Base-by-base conservation (phyloP, 192 early-diverging fungal species). In the Podila horticola region DNA sequence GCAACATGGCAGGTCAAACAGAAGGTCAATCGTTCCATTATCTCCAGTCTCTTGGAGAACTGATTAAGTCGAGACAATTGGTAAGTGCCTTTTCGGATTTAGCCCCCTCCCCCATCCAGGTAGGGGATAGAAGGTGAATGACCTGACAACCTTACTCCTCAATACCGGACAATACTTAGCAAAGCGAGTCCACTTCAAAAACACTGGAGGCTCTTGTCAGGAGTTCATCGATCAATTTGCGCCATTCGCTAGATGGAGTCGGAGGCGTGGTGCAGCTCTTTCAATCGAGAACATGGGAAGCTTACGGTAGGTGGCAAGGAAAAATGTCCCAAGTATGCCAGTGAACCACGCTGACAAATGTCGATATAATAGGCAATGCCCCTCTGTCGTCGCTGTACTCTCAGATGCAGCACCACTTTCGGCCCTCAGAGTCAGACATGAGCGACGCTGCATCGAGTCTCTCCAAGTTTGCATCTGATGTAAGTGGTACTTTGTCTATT, bases 281-380 rank as follows among this genome's bases (percentile, higher is more conserved):
- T 19, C 76, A 79, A 49, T 79, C 76, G 19, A 72, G 28, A 31
- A 72, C 62, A 4, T 79, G 76, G 76, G 60, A 59, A 8, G 52
- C 69, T 22, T 79, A 68, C 64, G 76, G 76, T 79, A 79, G 8
- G 24, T 19, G 4, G 6, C 11, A 65, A 52, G 10, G n/a, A 11
- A 24, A 6, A 3, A 11, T 19, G 15, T 1, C 34, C 34, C 10
- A 45, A 0, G 11, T 17, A 45, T 45, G 15, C 41, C 41, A 17
- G 41, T 45, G 41, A 45, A 45, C 41, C 41, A 45, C 34, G 55
- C 13, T 15, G 59, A 22, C 22, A 24, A n/a, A 28, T 67, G 29
- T 34, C 20, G 13, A 38, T 69, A 28, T 59, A 31, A 3, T 67
- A 79, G 76, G 76, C 5, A 72, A 60, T 51, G 31, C 64, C 17